Conservation (phyloP, 2,329 filamentous ascomycete species). For the Penicillium sumatraense region DNA sequence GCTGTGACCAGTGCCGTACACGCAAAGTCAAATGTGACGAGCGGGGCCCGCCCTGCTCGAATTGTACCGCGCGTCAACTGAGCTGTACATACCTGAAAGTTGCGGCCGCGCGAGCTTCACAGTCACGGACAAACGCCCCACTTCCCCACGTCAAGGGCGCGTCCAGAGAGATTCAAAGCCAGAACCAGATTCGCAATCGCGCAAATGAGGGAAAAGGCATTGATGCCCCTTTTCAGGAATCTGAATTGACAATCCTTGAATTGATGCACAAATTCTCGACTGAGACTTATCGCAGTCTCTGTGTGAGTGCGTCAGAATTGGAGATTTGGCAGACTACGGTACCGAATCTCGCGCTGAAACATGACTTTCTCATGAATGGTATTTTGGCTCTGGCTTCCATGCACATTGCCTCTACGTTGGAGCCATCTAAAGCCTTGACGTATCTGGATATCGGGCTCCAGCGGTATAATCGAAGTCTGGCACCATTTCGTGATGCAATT, state of each 20-base stretch:
- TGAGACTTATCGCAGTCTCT: constrained; percentile 48
- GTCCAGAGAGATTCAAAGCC: not conserved
- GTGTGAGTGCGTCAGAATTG: constrained; percentile 27
- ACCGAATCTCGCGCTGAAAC: constrained; percentile 38
- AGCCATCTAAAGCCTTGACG: constrained; percentile 10
- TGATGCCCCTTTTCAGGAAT: not conserved
- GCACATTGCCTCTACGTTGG: constrained; percentile 36
- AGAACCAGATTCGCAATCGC: not conserved
- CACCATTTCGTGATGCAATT: constrained; percentile 32
- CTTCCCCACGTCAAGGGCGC: not conserved
- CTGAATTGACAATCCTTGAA: constrained; percentile 45
- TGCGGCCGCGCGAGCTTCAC: constrained; percentile 5
- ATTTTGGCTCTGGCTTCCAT: constrained; percentile 42
- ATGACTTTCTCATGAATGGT: constrained; percentile 42
- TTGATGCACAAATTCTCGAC: constrained; percentile 56
- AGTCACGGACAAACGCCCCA: not conserved
- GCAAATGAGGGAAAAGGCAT: not conserved
- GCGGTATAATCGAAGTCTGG: constrained; percentile 31
- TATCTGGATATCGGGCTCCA: constrained; percentile 34
- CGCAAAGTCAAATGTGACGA: constrained; percentile 37
- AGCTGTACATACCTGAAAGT: constrained; percentile 29
- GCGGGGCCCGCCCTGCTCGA: constrained; percentile 34
- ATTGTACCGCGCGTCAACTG: constrained; percentile 33
- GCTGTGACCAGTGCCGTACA: constrained; percentile 27
- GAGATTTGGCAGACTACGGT: constrained; percentile 39